Conservation (phyloP, 331 rosid species). For the Ulmus americana region DNA sequence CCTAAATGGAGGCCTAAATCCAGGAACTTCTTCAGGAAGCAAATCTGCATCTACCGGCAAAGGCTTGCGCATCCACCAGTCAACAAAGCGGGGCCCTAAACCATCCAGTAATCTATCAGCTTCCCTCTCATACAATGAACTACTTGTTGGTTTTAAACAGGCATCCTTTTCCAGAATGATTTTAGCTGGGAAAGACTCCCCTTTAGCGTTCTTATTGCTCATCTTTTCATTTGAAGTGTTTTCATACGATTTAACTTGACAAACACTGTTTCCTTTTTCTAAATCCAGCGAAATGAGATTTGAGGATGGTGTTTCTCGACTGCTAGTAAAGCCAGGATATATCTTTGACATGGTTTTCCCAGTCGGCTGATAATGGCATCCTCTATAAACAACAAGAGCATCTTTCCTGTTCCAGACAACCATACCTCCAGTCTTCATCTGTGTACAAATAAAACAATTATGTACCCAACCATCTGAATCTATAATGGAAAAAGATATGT, state of each 20-base stretch:
- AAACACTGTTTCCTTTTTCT: conserved; percentile 17
- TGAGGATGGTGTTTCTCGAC: conserved; percentile 18
- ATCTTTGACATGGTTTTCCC: conserved; percentile 24
- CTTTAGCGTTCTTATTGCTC: conserved; percentile 16
- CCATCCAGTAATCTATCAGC: conserved; percentile 67
- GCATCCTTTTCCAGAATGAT: conserved; percentile 12
- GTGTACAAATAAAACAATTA: conserved; percentile 23
- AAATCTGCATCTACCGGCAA: conserved; percentile 86
- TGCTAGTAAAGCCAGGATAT: conserved; percentile 16
- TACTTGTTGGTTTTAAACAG: conserved; percentile 25
- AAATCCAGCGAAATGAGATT: conserved; percentile 25
- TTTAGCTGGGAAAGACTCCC: conserved; percentile 18
- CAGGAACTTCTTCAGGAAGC: conserved; percentile 75
- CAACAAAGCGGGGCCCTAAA: conserved; percentile 81
- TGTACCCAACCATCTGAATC: conserved; percentile 24
- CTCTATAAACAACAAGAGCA: conserved; percentile 60
- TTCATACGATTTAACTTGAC: conserved; percentile 18
- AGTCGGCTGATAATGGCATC: conserved; percentile 35
- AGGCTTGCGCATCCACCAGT: conserved; percentile 93
- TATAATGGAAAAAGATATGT: conserved; percentile 1
- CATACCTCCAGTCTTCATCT: conserved; percentile 78
- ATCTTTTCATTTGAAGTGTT: conserved; percentile 19
- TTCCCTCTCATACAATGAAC: conserved; percentile 77
- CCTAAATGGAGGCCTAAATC: conserved; percentile 59
- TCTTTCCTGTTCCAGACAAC: conserved; percentile 73